Evolutionary conservation across 1,284 basidiomycete species (phyloP).

Genomic region (Cryptococcus hybrid): DNA sequence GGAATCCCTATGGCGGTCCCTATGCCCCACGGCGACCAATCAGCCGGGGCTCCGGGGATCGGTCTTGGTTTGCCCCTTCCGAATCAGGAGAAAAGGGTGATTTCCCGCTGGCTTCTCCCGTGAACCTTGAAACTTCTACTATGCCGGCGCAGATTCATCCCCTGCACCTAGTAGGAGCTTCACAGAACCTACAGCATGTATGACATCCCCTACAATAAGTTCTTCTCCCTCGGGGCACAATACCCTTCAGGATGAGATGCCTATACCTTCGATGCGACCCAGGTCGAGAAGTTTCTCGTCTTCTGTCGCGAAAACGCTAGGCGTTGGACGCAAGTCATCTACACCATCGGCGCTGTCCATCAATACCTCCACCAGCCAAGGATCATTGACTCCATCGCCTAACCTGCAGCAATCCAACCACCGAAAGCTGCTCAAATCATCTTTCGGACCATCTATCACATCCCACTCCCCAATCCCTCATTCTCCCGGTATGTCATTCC

Average conservation of each 20-base stretch:
- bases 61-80: slow-evolving; percentile 21
- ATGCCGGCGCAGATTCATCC: no score
- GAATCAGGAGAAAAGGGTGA: slow-evolving; percentile 9
- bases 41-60: background rate
- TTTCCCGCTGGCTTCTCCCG: slow-evolving; percentile 18
- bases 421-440: slow-evolving; percentile 9
- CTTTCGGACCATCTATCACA: slow-evolving; percentile 14
- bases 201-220: no score
- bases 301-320: slow-evolving; percentile 26
- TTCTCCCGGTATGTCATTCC: slow-evolving; percentile 2
- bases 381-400: slow-evolving; percentile 7
- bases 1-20: slow-evolving; percentile 9
- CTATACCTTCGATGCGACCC: slow-evolving; percentile 12
- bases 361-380: background rate
- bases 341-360: slow-evolving; percentile 7
- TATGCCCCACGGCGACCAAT: slow-evolving; percentile 4
- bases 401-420: background rate
- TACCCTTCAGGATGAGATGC: background rate
- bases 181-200: no score
- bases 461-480: slow-evolving; percentile 6
- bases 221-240: no score
- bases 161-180: no score
- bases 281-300: slow-evolving; percentile 42
- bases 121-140: background rate
- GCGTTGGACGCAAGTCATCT: slow-evolving; percentile 9